A percentile compares a stretch with the other conserved stretches of the same genome.
Conservation (phyloP, 768 basidiomycete genomes). For the Coprinellus micaceus region DNA sequence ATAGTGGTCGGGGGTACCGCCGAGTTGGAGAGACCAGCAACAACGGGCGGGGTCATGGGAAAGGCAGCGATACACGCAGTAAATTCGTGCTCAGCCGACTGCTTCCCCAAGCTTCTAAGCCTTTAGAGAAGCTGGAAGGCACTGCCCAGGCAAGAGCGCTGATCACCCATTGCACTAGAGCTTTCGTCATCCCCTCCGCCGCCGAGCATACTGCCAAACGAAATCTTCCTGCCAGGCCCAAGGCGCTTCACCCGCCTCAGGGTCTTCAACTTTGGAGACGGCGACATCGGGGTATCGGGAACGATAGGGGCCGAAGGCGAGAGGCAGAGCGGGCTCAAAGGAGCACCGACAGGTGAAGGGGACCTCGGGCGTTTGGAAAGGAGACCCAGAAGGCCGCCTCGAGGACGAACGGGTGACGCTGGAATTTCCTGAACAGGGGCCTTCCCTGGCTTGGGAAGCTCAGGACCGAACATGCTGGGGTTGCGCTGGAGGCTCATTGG, state of each 20-base stretch:
- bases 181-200: slow-evolving; percentile 36
- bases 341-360: slow-evolving; percentile 12
- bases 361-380: slow-evolving; percentile 1
- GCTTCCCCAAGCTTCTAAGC: too few species aligned
- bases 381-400: not conserved
- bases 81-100: too few species aligned
- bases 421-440: not conserved
- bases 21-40: not conserved
- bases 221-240: slow-evolving; percentile 55
- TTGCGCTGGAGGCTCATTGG: slow-evolving; percentile 55
- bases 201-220: slow-evolving; percentile 56
- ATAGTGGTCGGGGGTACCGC: not conserved
- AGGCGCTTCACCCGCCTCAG: slow-evolving; percentile 49
- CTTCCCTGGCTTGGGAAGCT: slow-evolving; percentile 47
- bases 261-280: slow-evolving; percentile 33
- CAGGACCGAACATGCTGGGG: slow-evolving; percentile 65
- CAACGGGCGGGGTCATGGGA: not conserved
- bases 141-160: slow-evolving; percentile 48
- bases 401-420: slow-evolving; percentile 9
- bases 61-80: too few species aligned
- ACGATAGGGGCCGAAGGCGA: slow-evolving; percentile 11
- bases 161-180: slow-evolving; percentile 29
- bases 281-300: slow-evolving; percentile 13
- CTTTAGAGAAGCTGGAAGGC: slow-evolving; percentile 48
- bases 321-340: slow-evolving; percentile 9